A percentile compares a stretch with the other conserved stretches of the same genome.
Conservation (phyloP, 2,329 filamentous ascomycete genomes). For the Colletotrichum lupini region DNA sequence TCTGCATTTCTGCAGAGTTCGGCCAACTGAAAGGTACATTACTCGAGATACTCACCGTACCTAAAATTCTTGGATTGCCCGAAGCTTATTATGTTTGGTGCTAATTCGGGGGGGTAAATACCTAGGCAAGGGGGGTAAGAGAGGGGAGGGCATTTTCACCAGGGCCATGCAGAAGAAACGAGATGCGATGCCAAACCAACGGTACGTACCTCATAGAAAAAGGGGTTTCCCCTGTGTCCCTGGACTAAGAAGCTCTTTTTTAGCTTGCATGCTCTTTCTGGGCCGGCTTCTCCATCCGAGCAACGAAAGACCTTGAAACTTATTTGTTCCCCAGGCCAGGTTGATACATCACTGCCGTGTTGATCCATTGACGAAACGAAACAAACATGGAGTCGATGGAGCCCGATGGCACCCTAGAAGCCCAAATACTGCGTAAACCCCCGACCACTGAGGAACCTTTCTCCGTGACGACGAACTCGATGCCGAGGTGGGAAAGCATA, state of each 20-base stretch:
- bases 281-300: slow-evolving; percentile 16
- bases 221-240: background rate
- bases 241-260: background rate
- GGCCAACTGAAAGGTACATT: slow-evolving; percentile 20
- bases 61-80: background rate
- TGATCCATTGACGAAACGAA: background rate
- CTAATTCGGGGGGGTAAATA: background rate
- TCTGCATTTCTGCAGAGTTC: slow-evolving; percentile 2
- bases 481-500: background rate
- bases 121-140: background rate
- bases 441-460: background rate
- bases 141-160: background rate
- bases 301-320: slow-evolving; percentile 8
- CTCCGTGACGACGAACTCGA: background rate
- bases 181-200: background rate
- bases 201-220: slow-evolving; percentile 13
- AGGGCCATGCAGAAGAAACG: background rate
- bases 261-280: background rate
- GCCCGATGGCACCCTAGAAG: background rate
- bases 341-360: background rate
- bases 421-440: background rate
- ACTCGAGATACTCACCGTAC: slow-evolving; percentile 6
- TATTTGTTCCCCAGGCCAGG: background rate
- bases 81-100: slow-evolving; percentile 7
- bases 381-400: slow-evolving; percentile 17